A percentile compares a stretch with the other conserved stretches of the same genome.
Evolutionary conservation across 1,139 yeast genomes (phyloP).

Genomic region (Taphrina deformans): DNA sequence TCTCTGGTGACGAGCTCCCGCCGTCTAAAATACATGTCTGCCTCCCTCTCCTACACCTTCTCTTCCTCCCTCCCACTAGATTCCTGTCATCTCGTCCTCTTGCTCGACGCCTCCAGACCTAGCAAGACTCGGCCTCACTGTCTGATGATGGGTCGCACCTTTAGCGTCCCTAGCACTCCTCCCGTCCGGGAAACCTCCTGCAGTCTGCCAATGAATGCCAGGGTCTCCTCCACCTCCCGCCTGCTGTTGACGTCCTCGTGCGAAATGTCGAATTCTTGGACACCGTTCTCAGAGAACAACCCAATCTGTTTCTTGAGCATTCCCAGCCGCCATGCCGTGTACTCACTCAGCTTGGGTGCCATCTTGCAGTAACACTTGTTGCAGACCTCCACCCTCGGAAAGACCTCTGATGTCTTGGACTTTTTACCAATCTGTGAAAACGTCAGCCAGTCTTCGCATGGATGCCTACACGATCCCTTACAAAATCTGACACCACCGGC

Average conservation of each 20-base stretch:
- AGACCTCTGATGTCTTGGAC: conserved; percentile 18
- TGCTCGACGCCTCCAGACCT: neutral
- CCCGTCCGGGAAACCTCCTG: conserved; percentile 9
- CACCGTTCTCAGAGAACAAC: conserved; percentile 16
- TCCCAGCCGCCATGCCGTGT: conserved; percentile 25
- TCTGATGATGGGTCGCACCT: conserved; percentile 22
- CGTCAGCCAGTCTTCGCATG: neutral
- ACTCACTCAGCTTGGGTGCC: conserved; percentile 26
- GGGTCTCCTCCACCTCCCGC: conserved; percentile 5
- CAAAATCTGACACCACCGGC: conserved; percentile 31
- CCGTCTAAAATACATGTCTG: neutral
- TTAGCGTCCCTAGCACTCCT: conserved; percentile 12
- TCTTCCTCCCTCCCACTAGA: neutral
- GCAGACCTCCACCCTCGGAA: conserved; percentile 26
- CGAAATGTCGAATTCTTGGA: conserved; percentile 1
- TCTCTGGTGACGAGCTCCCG: neutral
- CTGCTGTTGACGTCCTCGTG: neutral
- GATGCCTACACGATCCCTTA: neutral
- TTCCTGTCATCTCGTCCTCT: neutral
- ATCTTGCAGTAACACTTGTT: conserved; percentile 31
- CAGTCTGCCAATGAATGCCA: conserved; percentile 7
- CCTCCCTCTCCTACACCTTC: neutral
- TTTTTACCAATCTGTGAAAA: conserved; percentile 25
- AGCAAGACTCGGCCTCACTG: neutral
- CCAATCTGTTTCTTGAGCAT: conserved; percentile 23